Conservation (phyloP, 768 basidiomycete species). For the Boletus fagicola region DNA sequence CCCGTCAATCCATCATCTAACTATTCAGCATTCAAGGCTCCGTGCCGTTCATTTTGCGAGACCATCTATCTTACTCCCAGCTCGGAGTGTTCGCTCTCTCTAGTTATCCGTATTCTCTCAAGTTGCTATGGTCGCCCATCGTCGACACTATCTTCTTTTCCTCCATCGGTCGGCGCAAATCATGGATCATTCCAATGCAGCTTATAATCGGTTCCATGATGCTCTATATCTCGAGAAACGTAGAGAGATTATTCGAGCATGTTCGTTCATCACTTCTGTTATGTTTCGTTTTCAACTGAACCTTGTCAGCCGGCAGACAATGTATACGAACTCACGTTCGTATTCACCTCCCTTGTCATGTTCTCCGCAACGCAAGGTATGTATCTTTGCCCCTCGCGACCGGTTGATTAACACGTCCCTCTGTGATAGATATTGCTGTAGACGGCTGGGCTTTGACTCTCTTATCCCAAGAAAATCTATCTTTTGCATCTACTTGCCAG, state of each 20-base stretch:
- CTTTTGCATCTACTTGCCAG: conserved; percentile 97
- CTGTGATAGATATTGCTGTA: conserved; percentile 82
- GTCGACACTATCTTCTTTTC: conserved; percentile 87
- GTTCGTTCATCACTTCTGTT: conserved; percentile 40
- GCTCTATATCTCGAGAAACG: conserved; percentile 73
- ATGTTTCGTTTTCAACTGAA: conserved; percentile 11
- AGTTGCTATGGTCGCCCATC: conserved; percentile 95
- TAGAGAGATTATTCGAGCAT: conserved; percentile 73
- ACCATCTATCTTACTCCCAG: conserved; percentile 96
- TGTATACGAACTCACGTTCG: conserved; percentile 69
- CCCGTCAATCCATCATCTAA: conserved; percentile 1
- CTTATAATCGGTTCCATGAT: conserved; percentile 81
- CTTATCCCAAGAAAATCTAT: conserved; percentile 89
- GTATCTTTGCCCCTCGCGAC: conserved; percentile 14
- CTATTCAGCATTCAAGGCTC: conserved; percentile 57
- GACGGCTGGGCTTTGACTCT: conserved; percentile 88
- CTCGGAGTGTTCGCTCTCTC: conserved; percentile 91
- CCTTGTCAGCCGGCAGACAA: conserved; percentile 71
- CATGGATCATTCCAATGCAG: conserved; percentile 99
- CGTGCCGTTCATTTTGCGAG: conserved; percentile 91
- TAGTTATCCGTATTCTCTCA: conserved; percentile 94
- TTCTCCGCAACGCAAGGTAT: conserved; percentile 96
- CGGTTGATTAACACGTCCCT: conserved; percentile 13
- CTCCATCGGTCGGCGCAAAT: conserved; percentile 89
- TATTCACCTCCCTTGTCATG: conserved; percentile 88